Conservation (phyloP, 2,329 filamentous ascomycete genomes). For the Neophaeococcomyces mojaviensis region DNA sequence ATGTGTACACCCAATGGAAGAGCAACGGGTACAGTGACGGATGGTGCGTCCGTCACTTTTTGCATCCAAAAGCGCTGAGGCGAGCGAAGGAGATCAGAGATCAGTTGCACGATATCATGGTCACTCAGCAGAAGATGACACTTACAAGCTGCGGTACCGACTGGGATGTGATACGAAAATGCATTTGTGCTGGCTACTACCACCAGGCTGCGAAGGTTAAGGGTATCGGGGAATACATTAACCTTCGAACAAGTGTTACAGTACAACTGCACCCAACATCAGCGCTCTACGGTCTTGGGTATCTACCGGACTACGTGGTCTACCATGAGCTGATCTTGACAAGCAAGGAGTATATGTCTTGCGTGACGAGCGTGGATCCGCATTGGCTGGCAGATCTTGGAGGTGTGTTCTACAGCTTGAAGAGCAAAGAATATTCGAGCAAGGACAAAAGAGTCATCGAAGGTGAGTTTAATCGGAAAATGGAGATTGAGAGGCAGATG, state of each 20-base stretch:
- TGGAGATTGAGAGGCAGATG: conserved; percentile 92
- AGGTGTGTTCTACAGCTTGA: conserved; percentile 93
- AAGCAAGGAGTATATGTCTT: conserved; percentile 90
- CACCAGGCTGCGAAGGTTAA: conserved; percentile 95
- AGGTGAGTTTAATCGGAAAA: conserved; percentile 82
- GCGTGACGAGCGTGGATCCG: conserved; percentile 89
- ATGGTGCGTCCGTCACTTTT: conserved; percentile 89
- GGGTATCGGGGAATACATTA: conserved; percentile 95
- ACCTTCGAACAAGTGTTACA: conserved; percentile 85
- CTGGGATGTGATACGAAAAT: conserved; percentile 92
- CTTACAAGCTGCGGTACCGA: conserved; percentile 87
- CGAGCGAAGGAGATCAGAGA: conserved; percentile 90
- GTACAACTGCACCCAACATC: conserved; percentile 92
- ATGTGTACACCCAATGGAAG: conserved; percentile 94
- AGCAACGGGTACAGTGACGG: conserved; percentile 80
- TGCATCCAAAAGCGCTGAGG: conserved; percentile 89
- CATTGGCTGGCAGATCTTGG: conserved; percentile 96
- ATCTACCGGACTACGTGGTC: conserved; percentile 91
- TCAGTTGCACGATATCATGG: conserved; percentile 90
- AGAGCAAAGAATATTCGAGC: conserved; percentile 91
- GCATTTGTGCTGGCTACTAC: conserved; percentile 96
- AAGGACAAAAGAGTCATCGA: conserved; percentile 81
- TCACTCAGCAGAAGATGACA: conserved; percentile 73
- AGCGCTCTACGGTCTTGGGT: conserved; percentile 84
- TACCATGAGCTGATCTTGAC: conserved; percentile 98